phyloP scores from a whole-genome alignment of 495 filamentous ascomycete species.

The Neurospora sp. region DNA sequence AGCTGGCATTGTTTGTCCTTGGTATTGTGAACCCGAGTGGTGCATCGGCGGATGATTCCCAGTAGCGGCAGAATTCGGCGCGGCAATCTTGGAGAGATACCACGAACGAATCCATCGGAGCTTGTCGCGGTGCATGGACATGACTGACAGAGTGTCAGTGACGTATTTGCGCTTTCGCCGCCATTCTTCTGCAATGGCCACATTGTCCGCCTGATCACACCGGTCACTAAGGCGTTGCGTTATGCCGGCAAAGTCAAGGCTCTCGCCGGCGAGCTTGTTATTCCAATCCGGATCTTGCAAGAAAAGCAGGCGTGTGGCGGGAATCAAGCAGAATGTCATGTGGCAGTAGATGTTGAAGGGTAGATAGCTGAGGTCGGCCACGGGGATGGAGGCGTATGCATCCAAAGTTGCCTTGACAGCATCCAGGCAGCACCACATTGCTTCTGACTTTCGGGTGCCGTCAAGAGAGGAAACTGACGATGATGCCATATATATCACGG shows the following conservation, averaged over 20 bases:
- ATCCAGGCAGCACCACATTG: conserved; percentile 14
- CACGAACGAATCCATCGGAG: conserved; percentile 17
- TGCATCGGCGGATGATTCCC: conserved; percentile 1
- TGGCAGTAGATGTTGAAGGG: conserved; percentile 5
- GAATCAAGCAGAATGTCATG: conserved; percentile 14
- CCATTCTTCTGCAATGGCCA: conserved; percentile 6
- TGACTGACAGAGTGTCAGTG: conserved; percentile 2
- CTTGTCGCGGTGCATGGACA: conserved; percentile 9
- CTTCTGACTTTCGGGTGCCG: conserved; percentile 6
- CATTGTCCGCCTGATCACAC: conserved; percentile 6
- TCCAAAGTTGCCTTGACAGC: conserved; percentile 6
- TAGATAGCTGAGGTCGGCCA: conserved; percentile 5
- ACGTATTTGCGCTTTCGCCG: conserved; percentile 10
- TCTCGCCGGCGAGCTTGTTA: conserved; percentile 2
- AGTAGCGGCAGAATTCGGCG: not conserved
- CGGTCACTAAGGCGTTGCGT: conserved; percentile 4
- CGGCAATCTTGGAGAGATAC: conserved; percentile 9
- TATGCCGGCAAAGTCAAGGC: conserved; percentile 8
- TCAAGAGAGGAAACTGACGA: not conserved
- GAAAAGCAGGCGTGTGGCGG: conserved; percentile 9
- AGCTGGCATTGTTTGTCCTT: not conserved
- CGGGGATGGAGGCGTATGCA: conserved; percentile 5
- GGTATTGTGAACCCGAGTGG: not conserved
- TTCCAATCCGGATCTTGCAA: conserved; percentile 18
- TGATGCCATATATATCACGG: conserved; percentile 10